Conservation (phyloP, 352 stramenopile genomes). For the Blastocystis sp. region DNA sequence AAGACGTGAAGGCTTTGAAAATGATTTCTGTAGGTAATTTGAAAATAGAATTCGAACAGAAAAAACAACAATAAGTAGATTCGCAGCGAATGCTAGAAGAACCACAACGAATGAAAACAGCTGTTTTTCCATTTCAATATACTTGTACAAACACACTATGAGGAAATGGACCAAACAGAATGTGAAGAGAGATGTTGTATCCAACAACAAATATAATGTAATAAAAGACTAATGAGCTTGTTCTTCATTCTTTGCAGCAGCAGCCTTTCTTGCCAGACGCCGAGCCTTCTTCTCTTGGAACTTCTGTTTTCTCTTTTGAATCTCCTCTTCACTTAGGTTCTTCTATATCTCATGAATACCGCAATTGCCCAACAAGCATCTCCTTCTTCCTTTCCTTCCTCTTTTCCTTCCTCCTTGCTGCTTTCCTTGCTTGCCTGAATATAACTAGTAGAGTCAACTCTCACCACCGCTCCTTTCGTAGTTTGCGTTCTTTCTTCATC, state of each 20-base stretch:
- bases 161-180: not conserved
- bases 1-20: not conserved
- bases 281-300: constrained; percentile 66
- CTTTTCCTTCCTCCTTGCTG: not conserved
- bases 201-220: not conserved
- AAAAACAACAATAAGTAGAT: not conserved
- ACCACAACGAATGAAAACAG: constrained; percentile 30
- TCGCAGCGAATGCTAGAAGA: not conserved
- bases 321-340: constrained; percentile 37
- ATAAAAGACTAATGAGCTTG: not conserved
- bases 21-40: not conserved
- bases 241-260: not conserved
- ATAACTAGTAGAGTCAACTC: not conserved
- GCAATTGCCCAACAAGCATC: not conserved
- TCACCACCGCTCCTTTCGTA: constrained; percentile 19
- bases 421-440: not conserved
- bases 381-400: not conserved
- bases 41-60: not conserved
- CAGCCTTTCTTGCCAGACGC: constrained; percentile 24
- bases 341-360: constrained; percentile 5
- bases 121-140: constrained; percentile 1
- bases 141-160: not conserved
- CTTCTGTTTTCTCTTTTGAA: constrained; percentile 21
- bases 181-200: not conserved
- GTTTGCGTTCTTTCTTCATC: not conserved